A percentile compares a stretch with the other conserved stretches of the same genome.
These are phyloP conservation scores for Backusella mclennaniae DNA, from an alignment of 192 early-diverging fungal species.

Conservation along the genomic window DNA sequence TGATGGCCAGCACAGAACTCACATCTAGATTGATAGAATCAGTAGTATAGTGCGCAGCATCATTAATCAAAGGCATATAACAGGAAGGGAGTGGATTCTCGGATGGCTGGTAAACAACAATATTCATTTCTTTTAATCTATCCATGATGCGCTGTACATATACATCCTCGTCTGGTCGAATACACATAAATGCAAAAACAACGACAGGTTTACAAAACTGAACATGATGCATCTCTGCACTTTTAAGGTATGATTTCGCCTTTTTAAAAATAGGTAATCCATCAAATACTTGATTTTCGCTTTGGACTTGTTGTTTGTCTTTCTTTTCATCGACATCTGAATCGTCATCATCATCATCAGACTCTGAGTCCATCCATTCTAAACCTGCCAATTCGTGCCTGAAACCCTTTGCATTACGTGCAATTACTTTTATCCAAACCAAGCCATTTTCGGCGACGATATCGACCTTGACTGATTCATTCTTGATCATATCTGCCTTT, in stretches of 20 bases:
- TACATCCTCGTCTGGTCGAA: slow-evolving; percentile 19
- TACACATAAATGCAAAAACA: slow-evolving; percentile 36
- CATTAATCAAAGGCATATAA: background rate
- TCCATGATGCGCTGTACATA: slow-evolving; percentile 32
- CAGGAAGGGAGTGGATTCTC: background rate
- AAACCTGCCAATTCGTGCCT: slow-evolving; percentile 48
- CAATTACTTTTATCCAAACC: slow-evolving; percentile 50
- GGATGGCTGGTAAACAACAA: slow-evolving; percentile 18
- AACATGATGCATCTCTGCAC: slow-evolving; percentile 29
- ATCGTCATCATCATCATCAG: slow-evolving; percentile 19
- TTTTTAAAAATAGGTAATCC: slow-evolving; percentile 33
- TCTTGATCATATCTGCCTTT: slow-evolving; percentile 13
- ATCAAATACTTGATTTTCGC: slow-evolving; percentile 5
- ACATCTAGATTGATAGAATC: slow-evolving; percentile 45
- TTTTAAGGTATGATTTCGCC: slow-evolving; percentile 16
- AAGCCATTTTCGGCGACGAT: slow-evolving; percentile 45
- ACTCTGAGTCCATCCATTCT: slow-evolving; percentile 37
- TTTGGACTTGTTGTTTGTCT: background rate
- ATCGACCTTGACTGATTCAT: slow-evolving; percentile 40
- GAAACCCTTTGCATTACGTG: slow-evolving; percentile 45
- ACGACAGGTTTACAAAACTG: slow-evolving; percentile 33
- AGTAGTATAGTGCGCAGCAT: slow-evolving; percentile 29
- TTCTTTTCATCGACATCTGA: background rate
- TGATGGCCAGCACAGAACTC: slow-evolving; percentile 43
- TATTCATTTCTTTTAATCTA: slow-evolving; percentile 18